These are phyloP conservation scores for Microdochium bolleyi DNA, from an alignment of 2,329 filamentous ascomycete species.

Conservation along the genomic window DNA sequence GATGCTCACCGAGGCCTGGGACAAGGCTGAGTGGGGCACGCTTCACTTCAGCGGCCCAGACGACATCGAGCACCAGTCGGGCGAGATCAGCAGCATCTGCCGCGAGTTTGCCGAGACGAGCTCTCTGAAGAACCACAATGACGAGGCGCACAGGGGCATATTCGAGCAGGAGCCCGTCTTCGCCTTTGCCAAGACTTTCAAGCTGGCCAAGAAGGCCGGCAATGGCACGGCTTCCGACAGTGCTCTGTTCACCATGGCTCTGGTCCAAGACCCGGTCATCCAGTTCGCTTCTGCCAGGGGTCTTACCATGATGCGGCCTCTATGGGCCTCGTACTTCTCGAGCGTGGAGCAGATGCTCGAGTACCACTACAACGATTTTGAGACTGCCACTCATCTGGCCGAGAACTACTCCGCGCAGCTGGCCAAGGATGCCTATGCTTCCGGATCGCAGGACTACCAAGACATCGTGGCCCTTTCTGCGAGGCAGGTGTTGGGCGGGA, in stretches of 20 bases:
- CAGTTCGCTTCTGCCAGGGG: conserved; percentile 73
- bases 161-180: conserved; percentile 77
- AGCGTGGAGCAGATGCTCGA: conserved; percentile 54
- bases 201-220: conserved; percentile 28
- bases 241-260: conserved; percentile 66
- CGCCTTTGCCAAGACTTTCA: conserved; percentile 64
- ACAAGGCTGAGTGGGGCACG: conserved; percentile 78
- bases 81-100: conserved; percentile 57
- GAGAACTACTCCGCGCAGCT: conserved; percentile 67
- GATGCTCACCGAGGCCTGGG: conserved; percentile 65
- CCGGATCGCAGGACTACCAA: conserved; percentile 66
- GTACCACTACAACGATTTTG: conserved; percentile 72
- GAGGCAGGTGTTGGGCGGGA: conserved; percentile 73
- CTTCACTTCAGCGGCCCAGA: conserved; percentile 67
- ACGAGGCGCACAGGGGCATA: conserved; percentile 59
- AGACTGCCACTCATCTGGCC: conserved; percentile 54
- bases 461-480: conserved; percentile 73
- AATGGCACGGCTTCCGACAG: conserved; percentile 33
- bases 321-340: conserved; percentile 72
- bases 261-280: conserved; percentile 70
- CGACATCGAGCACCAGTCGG: conserved; percentile 61
- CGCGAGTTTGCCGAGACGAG: conserved; percentile 63
- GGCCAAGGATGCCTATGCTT: conserved; percentile 62
- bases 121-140: conserved; percentile 56
- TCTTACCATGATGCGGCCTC: conserved; percentile 66